Percentiles rank a stretch among this genome's conserved stretches.
Conservation (phyloP, 1,284 basidiomycete genomes). For the Pascua sp. region DNA sequence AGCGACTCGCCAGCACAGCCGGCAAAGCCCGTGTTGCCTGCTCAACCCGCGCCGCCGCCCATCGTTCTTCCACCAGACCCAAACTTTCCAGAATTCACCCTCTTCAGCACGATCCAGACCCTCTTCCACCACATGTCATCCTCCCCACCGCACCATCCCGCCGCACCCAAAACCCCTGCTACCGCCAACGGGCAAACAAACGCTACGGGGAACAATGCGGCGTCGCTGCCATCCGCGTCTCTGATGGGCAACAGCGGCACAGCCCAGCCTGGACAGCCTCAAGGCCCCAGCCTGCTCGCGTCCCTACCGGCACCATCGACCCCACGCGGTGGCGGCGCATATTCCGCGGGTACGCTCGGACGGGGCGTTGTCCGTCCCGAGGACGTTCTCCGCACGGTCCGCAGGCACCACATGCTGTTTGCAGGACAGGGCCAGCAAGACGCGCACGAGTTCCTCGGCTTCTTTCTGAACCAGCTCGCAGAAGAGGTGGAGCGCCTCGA, state of each 20-base stretch:
- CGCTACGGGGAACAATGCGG: slow-evolving; percentile 20
- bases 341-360: slow-evolving; percentile 53
- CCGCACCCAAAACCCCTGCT: slow-evolving; percentile 25
- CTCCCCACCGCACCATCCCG: slow-evolving; percentile 45
- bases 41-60: slow-evolving; percentile 12
- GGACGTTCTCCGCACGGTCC: slow-evolving; percentile 85
- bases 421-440: slow-evolving; percentile 87
- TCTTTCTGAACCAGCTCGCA: slow-evolving; percentile 84
- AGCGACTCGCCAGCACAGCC: background rate
- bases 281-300: slow-evolving; percentile 41
- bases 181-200: background rate
- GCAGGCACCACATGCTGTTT: slow-evolving; percentile 81
- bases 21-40: slow-evolving; percentile 2
- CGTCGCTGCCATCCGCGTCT: slow-evolving; percentile 31
- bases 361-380: slow-evolving; percentile 81
- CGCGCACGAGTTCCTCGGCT: slow-evolving; percentile 95
- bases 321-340: slow-evolving; percentile 45
- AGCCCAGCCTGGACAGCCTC: slow-evolving; percentile 14
- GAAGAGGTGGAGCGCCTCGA: slow-evolving; percentile 81
- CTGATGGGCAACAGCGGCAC: slow-evolving; percentile 7
- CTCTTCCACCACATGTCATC: slow-evolving; percentile 72
- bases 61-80: slow-evolving; percentile 51
- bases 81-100: slow-evolving; percentile 63
- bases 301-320: slow-evolving; percentile 44
- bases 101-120: slow-evolving; percentile 84